Base-by-base conservation (phyloP, 1,284 basidiomycete species). In the Cryptococcus sp. region DNA sequence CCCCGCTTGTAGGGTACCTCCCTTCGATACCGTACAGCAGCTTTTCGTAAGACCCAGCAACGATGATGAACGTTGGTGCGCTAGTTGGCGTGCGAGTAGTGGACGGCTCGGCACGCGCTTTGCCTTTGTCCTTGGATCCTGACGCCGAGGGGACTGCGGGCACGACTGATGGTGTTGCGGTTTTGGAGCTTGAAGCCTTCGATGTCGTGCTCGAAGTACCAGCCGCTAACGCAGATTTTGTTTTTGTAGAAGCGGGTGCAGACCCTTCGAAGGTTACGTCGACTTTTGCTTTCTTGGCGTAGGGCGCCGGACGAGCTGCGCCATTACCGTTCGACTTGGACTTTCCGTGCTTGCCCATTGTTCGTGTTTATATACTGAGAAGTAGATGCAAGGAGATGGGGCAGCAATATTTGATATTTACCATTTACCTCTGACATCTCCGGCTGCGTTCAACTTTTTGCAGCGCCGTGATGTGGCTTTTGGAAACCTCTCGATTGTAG, bases 21-120 rank as follows among this genome's bases (percentile, higher is more conserved):
- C 88, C 91, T 64, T 92, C 85, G 22, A 97, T 81, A 30, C 95
- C 95, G 71, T 98, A 98, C 16, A 98, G 83, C 11, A 97, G 82
- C 70, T 95, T 94, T 82, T 99, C 95, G 78, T 98, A 98, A 11
- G 92, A 90, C 0, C 95, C 95, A 0, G 87, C 89, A 35, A 97
- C 82, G 63, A 97, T 81, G 77, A 91, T 88, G 82, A 96, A 96
- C 3, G 85, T 85, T n/a, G 68, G 45, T 45, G 60, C 23, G 5
- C 25, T 27, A 15, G 54, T 3, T 1, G 42, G 35, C 2, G 55
- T 54, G 22, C 25, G 35, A n/a, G 5, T 20, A 30, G 19, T 25
- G 43, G 19, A 30, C 5, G 63, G 49, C 35, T 48, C 50, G 3
- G 56, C 65, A 41, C 67, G 67, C 30, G 59, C 62, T 59, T 72